Conservation (phyloP, 2,329 filamentous ascomycete genomes). For the Paracoccidioides brasiliensis region DNA sequence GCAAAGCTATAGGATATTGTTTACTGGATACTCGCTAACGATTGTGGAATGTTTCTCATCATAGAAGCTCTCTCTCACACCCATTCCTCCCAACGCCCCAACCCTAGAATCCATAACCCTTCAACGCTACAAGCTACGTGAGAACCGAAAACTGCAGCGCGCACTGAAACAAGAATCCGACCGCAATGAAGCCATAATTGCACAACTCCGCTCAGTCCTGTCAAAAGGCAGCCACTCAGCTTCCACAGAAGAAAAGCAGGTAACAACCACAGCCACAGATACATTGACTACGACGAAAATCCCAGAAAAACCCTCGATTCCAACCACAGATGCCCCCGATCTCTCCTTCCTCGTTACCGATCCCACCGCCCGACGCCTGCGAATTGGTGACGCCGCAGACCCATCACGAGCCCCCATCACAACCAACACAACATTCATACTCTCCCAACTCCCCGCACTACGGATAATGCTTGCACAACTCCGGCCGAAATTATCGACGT, state of each 20-base stretch:
- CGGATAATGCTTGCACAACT: constrained; percentile 56
- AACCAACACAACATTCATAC: constrained; percentile 51
- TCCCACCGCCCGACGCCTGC: constrained; percentile 34
- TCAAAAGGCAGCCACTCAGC: constrained; percentile 17
- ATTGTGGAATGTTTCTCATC: background rate
- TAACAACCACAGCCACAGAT: background rate
- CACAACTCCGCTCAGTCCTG: constrained; percentile 48
- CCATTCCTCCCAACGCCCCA: constrained; percentile 29
- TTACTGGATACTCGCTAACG: background rate
- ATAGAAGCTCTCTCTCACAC: constrained; percentile 27
- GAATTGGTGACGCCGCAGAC: constrained; percentile 29
- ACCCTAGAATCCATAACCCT: constrained; percentile 56
- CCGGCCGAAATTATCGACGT: constrained; percentile 46
- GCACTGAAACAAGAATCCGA: constrained; percentile 56
- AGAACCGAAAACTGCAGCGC: constrained; percentile 62
- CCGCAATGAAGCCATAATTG: constrained; percentile 59
- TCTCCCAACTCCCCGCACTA: constrained; percentile 71
- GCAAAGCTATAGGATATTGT: background rate
- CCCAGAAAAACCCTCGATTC: background rate
- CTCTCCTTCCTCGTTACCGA: constrained; percentile 46
- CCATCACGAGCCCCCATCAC: constrained; percentile 27
- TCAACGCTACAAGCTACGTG: constrained; percentile 61
- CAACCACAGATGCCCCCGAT: constrained; percentile 18
- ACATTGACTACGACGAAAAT: no score
- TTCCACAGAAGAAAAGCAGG: constrained; percentile 1